Base-by-base conservation (phyloP, 1,139 yeast genomes). In the Tardiomyces digboiensis region DNA sequence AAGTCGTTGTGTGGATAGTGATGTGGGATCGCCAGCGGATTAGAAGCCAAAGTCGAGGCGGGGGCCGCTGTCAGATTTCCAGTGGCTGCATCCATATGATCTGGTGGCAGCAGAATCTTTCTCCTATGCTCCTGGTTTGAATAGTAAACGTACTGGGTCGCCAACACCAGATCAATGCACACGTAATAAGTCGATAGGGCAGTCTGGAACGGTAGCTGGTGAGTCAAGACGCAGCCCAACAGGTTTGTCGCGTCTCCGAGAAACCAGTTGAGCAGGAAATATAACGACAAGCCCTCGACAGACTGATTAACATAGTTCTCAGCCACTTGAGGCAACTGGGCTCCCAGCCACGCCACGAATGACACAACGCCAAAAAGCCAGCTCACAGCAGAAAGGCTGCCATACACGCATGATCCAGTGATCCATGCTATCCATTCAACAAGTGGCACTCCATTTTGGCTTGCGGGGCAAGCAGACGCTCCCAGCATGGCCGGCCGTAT, bases 231-330 rank as follows among this genome's bases (percentile, higher is more conserved):
- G 54, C 97, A 88, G 39, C 97, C 94, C 7, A 81, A 60, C 45
- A 89, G 72, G 49, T 91, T 85, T 12, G 91, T 70, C 21, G 83
- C 70, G 60, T 91, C 98, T 3, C 97, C 98, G 50, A 78, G 59
- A 49, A 86, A 74, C 96, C 97, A 88, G 45, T 83, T 76, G 18
- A 75, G 50, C 5, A 91, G 70, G 55, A 89, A 87, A 8, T 74
- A 72, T n/a, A 83, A 76, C 7, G 95, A 83, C 23, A 91, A 71
- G 1, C 97, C 97, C 36, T 82, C 94, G 1, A 93, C 95, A 1
- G 94, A 82, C 57, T 85, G 81, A 58, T 74, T 77, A 29, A 69
- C 69, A 61, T 83, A 85, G 56, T 89, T 89, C 56, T 81, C 78
- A 47, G 79, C 64, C 18, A 87, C 80, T 60, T 89, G 98, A 0